These are phyloP conservation scores for Podospora fimiseda DNA, from an alignment of 495 filamentous ascomycete genomes.

Conservation along the genomic window DNA sequence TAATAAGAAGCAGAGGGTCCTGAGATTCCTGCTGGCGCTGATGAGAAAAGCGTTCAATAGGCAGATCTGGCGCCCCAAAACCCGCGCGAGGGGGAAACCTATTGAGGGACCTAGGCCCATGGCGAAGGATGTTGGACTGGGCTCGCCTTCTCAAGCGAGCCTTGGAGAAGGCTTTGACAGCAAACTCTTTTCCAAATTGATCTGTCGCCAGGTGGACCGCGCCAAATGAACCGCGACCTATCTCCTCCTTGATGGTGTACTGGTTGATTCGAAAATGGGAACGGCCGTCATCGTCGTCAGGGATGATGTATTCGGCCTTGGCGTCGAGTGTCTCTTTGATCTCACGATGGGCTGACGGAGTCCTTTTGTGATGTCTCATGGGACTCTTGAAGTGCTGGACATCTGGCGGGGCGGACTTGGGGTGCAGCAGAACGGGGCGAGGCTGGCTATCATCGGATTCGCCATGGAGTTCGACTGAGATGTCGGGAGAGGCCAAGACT, in stretches of 20 bases:
- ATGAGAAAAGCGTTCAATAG: conserved; percentile 47
- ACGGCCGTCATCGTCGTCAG: conserved; percentile 72
- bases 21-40: conserved; percentile 51
- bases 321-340: conserved; percentile 94
- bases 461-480: conserved; percentile 34
- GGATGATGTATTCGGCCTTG: conserved; percentile 75
- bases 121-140: conserved; percentile 82
- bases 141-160: conserved; percentile 83
- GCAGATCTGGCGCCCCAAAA: conserved; percentile 57
- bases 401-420: conserved; percentile 32
- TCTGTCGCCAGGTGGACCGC: conserved; percentile 89
- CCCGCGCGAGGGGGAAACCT: conserved; percentile 30
- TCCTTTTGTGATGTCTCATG: conserved; percentile 67
- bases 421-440: conserved; percentile 17
- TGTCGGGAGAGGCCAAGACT: conserved; percentile 31
- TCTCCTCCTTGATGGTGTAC: conserved; percentile 91
- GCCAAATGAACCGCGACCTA: conserved; percentile 90
- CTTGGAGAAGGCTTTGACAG: conserved; percentile 97
- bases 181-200: conserved; percentile 89
- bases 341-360: conserved; percentile 61
- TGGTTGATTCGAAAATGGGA: conserved; percentile 82
- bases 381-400: conserved; percentile 52
- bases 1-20: conserved; percentile 82
- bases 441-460: conserved; percentile 8
- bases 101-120: conserved; percentile 38